Evolutionary conservation across 805 yeast species (phyloP), one percentile per base, ranked within the genome.

Genomic region (Cyberlindnera americana): DNA sequence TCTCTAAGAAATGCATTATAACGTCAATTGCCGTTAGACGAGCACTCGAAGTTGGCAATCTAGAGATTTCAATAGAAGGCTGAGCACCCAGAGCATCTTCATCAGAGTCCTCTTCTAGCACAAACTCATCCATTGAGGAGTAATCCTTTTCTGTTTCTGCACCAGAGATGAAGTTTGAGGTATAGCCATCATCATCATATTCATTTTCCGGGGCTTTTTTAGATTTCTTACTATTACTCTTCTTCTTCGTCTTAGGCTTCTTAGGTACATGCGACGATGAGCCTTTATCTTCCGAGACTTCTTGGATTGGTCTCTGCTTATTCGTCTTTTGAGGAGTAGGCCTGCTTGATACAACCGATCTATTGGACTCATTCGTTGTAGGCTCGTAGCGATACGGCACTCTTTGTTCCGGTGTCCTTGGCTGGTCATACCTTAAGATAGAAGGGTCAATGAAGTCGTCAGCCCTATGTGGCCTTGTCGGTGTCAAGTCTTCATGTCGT

Each of bases 41-140:
- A 17, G 37, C 40, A 14, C 36, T 47, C 18, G 48, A 39, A 1
- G 48, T 52, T 5, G 53, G 53, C 3, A 40, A 29, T 50, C 42
- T 52, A 5, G 60, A 52, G 30, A 62, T 60, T 6, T 55, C 47
- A 3, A 62, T 39, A 1, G 32, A 33, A 10, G 37, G 19, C 8
- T 22, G 34, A 19, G 14, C 22, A 13, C 18, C 30, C 17, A 28
- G 12, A 7, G 26, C 33, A 16, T 43, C 38, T 8, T 43, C 47
- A 18, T 42, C 50, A 3, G 29, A 22, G 10, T 35, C 28, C 10
- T 27, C 37, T 24, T 37, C 44, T 6, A 17, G 28, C 12, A n/a
- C 33, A 13, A 30, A 25, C 36, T 28, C 33, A 22, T 37, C 42
- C 38, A 37, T 5, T 27, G 40, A 42, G 31, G 38, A 26, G 37